Conservation (phyloP, 768 basidiomycete genomes). For the Rhodotorula sphaerocarpa region DNA sequence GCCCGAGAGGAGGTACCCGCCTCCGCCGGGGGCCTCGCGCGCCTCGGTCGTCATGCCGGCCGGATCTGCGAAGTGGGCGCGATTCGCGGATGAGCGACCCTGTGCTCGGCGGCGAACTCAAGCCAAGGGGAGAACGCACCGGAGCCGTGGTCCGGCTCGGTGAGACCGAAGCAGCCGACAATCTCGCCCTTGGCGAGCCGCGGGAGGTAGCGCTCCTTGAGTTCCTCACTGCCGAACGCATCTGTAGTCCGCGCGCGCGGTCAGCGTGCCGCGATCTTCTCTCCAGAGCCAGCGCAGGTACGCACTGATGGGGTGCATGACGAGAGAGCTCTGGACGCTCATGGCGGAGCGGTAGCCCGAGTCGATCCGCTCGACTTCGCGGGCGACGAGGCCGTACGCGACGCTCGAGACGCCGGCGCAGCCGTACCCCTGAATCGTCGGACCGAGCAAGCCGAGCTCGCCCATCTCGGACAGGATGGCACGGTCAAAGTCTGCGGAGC, state of each 20-base stretch:
- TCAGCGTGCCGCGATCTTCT: neutral
- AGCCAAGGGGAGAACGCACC: slow-evolving; percentile 1
- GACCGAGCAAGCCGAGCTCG: slow-evolving; percentile 75
- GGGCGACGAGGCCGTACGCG: slow-evolving; percentile 84
- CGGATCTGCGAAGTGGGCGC: slow-evolving; percentile 53
- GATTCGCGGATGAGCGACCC: neutral
- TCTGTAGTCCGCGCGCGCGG: too few species aligned
- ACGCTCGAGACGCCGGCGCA: slow-evolving; percentile 88
- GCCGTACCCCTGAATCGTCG: slow-evolving; percentile 86
- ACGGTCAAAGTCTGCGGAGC: slow-evolving; percentile 60
- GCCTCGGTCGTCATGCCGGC: slow-evolving; percentile 96
- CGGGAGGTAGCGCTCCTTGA: slow-evolving; percentile 86
- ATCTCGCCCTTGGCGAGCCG: slow-evolving; percentile 73
- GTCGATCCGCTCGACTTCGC: slow-evolving; percentile 90
- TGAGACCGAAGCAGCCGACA: slow-evolving; percentile 87
- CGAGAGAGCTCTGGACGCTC: slow-evolving; percentile 89
- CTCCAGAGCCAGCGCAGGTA: neutral
- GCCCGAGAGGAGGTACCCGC: slow-evolving; percentile 75
- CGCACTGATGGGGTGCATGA: slow-evolving; percentile 66
- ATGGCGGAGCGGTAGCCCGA: slow-evolving; percentile 92
- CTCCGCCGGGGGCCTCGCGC: slow-evolving; percentile 62
- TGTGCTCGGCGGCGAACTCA: neutral
- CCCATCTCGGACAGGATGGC: slow-evolving; percentile 84
- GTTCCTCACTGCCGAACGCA: slow-evolving; percentile 77
- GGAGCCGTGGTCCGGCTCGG: slow-evolving; percentile 93